Evolutionary conservation across 1,284 basidiomycete genomes (phyloP).

Genomic region (Ceratobasidium sp.): DNA sequence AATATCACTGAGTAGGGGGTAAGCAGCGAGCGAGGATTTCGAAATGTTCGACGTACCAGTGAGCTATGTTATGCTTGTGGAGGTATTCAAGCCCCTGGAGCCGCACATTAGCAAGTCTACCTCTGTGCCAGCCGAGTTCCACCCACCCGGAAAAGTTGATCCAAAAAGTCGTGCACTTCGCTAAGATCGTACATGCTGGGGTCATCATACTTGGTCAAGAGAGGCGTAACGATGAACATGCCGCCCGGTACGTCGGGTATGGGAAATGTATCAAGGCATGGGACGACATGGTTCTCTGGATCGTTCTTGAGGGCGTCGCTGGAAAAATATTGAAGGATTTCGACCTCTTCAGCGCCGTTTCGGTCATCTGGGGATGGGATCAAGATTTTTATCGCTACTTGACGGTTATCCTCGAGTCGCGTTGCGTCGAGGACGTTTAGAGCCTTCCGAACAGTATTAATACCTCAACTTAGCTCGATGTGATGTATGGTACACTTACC

Average conservation of each 20-base stretch:
- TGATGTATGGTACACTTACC: background rate
- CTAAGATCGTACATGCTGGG: conserved; percentile 33
- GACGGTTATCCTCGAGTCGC: conserved; percentile 6
- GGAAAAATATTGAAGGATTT: conserved; percentile 31
- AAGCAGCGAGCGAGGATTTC: background rate
- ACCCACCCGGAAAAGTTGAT: conserved; percentile 40
- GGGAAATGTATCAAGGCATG: conserved; percentile 28
- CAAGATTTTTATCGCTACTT: conserved; percentile 25
- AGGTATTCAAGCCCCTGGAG: conserved; percentile 28
- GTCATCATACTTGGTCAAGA: conserved; percentile 26
- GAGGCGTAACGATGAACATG: too few species aligned
- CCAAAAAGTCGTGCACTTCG: conserved; percentile 34
- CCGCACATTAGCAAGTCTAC: background rate
- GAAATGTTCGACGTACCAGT: conserved; percentile 6
- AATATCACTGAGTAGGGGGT: conserved; percentile 9
- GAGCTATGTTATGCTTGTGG: conserved; percentile 12
- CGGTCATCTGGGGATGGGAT: conserved; percentile 31
- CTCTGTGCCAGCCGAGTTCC: background rate
- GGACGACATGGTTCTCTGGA: conserved; percentile 22
- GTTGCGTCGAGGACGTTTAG: conserved; percentile 27
- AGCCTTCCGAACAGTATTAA: background rate
- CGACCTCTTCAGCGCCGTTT: too few species aligned
- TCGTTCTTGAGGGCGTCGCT: conserved; percentile 10
- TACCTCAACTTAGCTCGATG: background rate
- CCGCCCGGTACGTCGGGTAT: conserved; percentile 21